A percentile compares a stretch with the other conserved stretches of the same genome.
Evolutionary conservation across 345 rosid species (phyloP).

Genomic region (Gossypium ekmanianum): DNA sequence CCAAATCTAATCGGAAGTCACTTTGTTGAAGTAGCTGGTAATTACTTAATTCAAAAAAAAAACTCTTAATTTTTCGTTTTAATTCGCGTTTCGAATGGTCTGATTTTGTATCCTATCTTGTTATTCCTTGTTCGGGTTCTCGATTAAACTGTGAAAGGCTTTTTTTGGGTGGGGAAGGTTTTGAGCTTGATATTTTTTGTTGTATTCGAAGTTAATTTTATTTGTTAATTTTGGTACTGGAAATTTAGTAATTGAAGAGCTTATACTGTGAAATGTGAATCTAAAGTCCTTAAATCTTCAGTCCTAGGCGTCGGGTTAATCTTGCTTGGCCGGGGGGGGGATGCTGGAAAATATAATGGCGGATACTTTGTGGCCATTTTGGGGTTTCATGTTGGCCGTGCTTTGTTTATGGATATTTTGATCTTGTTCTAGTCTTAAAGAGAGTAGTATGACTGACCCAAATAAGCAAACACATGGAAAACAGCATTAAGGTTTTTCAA

Average conservation of each 20-base stretch:
- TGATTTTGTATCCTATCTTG: constrained; percentile 1
- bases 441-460: not conserved
- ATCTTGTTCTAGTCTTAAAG: not conserved
- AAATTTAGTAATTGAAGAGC: not conserved
- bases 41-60: not conserved
- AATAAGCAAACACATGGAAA: not conserved
- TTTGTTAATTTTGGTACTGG: not conserved
- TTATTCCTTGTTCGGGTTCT: not conserved
- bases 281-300: not conserved
- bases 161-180: not conserved
- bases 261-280: not conserved
- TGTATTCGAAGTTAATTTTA: not conserved
- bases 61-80: not conserved
- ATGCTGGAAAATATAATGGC: not conserved
- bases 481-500: not conserved
- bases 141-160: not conserved
- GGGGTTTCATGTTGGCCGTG: not conserved
- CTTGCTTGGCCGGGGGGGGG: not conserved
- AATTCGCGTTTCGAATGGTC: not conserved
- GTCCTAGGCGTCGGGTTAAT: not conserved
- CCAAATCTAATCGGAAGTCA: not conserved
- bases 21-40: constrained; percentile 13
- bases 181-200: not conserved
- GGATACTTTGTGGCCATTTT: not conserved
- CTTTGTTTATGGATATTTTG: not conserved